Percentiles rank a stretch among this genome's conserved stretches.
Conservation (phyloP, 257 asterid genomes). For the Solanum bulbocastanum region DNA sequence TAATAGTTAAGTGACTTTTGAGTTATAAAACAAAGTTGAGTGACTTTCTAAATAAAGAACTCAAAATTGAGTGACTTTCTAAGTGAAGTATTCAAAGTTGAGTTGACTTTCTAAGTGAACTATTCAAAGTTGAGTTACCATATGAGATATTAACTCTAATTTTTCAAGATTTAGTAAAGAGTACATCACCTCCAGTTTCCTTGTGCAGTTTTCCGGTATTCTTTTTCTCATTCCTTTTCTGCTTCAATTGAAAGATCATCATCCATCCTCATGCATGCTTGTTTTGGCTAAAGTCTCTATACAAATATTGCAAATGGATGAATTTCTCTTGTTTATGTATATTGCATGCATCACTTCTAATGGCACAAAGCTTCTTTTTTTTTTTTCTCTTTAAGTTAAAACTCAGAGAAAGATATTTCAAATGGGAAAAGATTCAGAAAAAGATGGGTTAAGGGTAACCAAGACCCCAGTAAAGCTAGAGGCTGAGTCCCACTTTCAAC, state of each 20-base stretch:
- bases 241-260: not conserved
- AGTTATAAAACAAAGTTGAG: no score
- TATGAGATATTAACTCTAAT: no score
- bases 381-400: not conserved
- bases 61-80: no score
- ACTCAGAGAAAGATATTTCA: not conserved
- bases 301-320: not conserved
- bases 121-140: no score
- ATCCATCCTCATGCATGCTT: not conserved
- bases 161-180: not conserved
- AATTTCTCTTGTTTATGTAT: not conserved
- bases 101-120: no score
- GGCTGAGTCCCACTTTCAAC: not conserved
- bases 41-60: no score
- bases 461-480: not conserved
- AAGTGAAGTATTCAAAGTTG: no score
- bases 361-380: not conserved
- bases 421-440: not conserved
- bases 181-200: not conserved
- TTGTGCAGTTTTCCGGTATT: not conserved
- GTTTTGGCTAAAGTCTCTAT: not conserved
- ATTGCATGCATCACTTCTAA: not conserved
- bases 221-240: not conserved
- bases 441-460: not conserved
- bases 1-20: no score